Evolutionary conservation across 2,329 filamentous ascomycete species (phyloP).

Genomic region (Proliferodiscus dingleyae): DNA sequence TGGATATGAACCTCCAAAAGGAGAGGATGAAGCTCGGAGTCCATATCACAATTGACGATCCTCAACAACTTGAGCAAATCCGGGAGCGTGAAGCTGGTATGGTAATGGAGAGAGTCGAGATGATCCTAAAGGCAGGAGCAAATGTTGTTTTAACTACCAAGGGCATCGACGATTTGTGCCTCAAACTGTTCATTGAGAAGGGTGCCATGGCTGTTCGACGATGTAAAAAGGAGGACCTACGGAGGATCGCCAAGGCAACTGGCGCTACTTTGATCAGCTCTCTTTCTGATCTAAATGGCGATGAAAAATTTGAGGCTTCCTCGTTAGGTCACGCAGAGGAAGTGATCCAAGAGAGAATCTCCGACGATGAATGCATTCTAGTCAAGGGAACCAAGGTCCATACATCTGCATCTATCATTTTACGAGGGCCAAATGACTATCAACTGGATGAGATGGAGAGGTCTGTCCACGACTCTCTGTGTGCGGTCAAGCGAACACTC

Average conservation of each 20-base stretch:
- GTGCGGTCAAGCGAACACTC: slow-evolving; percentile 92
- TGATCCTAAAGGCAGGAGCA: slow-evolving; percentile 95
- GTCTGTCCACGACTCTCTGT: slow-evolving; percentile 93
- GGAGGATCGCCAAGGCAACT: slow-evolving; percentile 92
- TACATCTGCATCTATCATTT: slow-evolving; percentile 91
- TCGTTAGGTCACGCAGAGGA: slow-evolving; percentile 90
- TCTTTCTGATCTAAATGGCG: slow-evolving; percentile 92
- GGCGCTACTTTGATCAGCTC: slow-evolving; percentile 91
- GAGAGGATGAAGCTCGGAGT: slow-evolving; percentile 99
- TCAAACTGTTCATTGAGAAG: slow-evolving; percentile 92
- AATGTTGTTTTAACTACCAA: slow-evolving; percentile 97
- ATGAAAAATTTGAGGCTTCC: slow-evolving; percentile 91
- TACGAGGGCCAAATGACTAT: slow-evolving; percentile 93
- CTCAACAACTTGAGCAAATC: slow-evolving; percentile 95
- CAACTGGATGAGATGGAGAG: slow-evolving; percentile 99
- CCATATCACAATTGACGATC: slow-evolving; percentile 96
- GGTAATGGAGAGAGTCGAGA: slow-evolving; percentile 87
- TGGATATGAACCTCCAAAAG: slow-evolving; percentile 99
- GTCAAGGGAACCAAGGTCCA: slow-evolving; percentile 94
- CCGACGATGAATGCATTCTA: slow-evolving; percentile 96
- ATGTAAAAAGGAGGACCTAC: slow-evolving; percentile 97
- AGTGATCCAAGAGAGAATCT: slow-evolving; percentile 96
- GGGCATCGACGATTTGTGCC: slow-evolving; percentile 91
- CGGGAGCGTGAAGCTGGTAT: slow-evolving; percentile 88
- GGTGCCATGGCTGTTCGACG: slow-evolving; percentile 93